Base-by-base conservation (phyloP, 2,329 filamentous ascomycete species). In the Colletotrichum sp. region DNA sequence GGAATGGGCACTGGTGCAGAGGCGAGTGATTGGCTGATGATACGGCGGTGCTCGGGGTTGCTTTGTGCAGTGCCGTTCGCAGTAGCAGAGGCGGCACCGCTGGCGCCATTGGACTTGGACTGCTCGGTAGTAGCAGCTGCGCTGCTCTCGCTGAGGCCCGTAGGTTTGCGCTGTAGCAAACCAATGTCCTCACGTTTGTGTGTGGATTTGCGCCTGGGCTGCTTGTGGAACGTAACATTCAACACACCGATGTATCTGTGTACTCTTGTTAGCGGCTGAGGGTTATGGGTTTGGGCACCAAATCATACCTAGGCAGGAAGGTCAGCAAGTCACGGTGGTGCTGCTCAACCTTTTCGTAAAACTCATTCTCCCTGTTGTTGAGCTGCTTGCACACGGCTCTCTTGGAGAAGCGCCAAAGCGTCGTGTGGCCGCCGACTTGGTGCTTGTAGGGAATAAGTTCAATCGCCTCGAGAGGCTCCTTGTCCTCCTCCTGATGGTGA, bases 281-380 rank as follows among this genome's bases (percentile, higher is more conserved):
- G 56, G 6, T 4, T 32, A 28, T 58, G 15, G 43, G 3, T 25
- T 43, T 48, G 13, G 6, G 13, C 27, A 30, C n/a, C 22, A 30
- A 10, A 7, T 80, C 87, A 77, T 87, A 94, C 93, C 96, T 95
- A 78, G 97, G 97, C 78, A 99, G 89, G 83, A 98, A 99, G 56
- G 94, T 92, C 75, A 99, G 87, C 80, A 99, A 89, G 82, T 98
- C 94, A 78, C 96, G 95, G 84, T 99, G 96, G 79, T 95, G 92
- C 81, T 92, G 93, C 87, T 99, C 97, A 80, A 98, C 95, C 70
- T 94, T 97, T 85, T 99, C 97, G 84, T 99, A 99, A 83, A 99
- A 99, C 85, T 98, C 95, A 85, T 99, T 99, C 83, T 99, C 97
- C 81, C 96, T 92, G 83, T 98, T 99, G 84, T 98, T 99, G 81